phyloP scores from a whole-genome alignment of 176 grass and related monocot species.

The Thinopyrum elongatum region DNA sequence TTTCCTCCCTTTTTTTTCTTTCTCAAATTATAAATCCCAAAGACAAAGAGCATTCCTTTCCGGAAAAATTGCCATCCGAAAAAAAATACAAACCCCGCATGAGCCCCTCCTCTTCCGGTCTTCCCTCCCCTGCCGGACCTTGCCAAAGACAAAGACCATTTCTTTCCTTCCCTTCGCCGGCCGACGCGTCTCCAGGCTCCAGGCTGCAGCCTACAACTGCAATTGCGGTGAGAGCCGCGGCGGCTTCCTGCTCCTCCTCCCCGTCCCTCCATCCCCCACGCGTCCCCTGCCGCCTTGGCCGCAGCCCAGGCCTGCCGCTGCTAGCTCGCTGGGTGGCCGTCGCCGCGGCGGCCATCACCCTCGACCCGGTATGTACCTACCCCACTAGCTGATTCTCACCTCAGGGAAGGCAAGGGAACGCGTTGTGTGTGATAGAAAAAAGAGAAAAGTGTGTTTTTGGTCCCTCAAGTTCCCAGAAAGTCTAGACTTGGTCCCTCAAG shows the following conservation, averaged over 20 bases:
- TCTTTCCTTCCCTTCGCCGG: not conserved
- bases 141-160: not conserved
- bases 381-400: not conserved
- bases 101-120: not conserved
- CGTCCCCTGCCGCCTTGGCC: not conserved
- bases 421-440: too few relatives aligned
- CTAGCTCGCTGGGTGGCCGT: slow-evolving; percentile 6
- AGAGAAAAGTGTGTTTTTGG: too few relatives aligned
- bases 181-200: not conserved
- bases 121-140: not conserved
- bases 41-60: too few relatives aligned
- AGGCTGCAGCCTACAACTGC: not conserved
- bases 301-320: not conserved
- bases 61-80: too few relatives aligned
- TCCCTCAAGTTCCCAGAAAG: too few relatives aligned
- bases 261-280: not conserved
- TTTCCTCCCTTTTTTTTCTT: too few relatives aligned
- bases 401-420: not conserved
- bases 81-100: slow-evolving; percentile 10
- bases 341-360: not conserved
- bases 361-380: slow-evolving; percentile 48
- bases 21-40: too few relatives aligned
- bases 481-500: too few relatives aligned
- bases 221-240: not conserved
- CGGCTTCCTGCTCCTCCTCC: slow-evolving; percentile 10